A percentile compares a stretch with the other conserved stretches of the same genome.
phyloP scores from a whole-genome alignment of 495 filamentous ascomycete species.

The Staphylotrichum tortipilum region DNA sequence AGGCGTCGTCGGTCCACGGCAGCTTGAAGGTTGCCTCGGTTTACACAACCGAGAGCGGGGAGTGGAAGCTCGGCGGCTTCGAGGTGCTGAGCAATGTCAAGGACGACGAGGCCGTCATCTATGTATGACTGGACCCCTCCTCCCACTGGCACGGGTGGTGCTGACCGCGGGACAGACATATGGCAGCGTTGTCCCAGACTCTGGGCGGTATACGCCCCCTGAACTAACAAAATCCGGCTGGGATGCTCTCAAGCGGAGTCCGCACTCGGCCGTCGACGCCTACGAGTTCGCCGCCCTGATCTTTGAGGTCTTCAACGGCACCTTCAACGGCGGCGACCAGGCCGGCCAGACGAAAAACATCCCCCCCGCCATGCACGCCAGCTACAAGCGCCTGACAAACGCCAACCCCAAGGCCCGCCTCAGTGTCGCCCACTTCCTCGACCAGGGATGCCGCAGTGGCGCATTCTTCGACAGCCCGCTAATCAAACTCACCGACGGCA shows the following conservation, averaged over 20 bases:
- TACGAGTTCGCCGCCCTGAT: constrained; percentile 79
- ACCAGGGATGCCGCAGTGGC: constrained; percentile 73
- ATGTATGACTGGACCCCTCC: constrained; percentile 41
- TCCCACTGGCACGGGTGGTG: neutral
- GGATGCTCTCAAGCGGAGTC: constrained; percentile 77
- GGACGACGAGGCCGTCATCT: constrained; percentile 86
- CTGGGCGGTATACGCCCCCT: constrained; percentile 70
- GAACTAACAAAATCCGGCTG: constrained; percentile 81
- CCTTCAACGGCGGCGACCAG: constrained; percentile 62
- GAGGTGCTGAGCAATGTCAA: constrained; percentile 91
- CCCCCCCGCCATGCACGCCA: constrained; percentile 76
- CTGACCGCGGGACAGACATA: constrained; percentile 51
- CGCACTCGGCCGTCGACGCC: constrained; percentile 73
- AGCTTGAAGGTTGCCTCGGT: constrained; percentile 75
- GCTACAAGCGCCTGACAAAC: constrained; percentile 79
- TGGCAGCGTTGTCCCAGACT: constrained; percentile 77
- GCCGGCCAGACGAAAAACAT: constrained; percentile 77
- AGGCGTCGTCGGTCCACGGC: constrained; percentile 84
- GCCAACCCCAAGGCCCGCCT: constrained; percentile 82
- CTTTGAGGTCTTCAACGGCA: constrained; percentile 86
- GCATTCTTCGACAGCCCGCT: constrained; percentile 88
- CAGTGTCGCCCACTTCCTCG: constrained; percentile 76
- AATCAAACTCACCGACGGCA: constrained; percentile 82
- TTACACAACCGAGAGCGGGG: constrained; percentile 87
- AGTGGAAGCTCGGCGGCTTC: constrained; percentile 94